Base-by-base conservation (phyloP, 306 rosid species). In the Cicer judaicum region DNA sequence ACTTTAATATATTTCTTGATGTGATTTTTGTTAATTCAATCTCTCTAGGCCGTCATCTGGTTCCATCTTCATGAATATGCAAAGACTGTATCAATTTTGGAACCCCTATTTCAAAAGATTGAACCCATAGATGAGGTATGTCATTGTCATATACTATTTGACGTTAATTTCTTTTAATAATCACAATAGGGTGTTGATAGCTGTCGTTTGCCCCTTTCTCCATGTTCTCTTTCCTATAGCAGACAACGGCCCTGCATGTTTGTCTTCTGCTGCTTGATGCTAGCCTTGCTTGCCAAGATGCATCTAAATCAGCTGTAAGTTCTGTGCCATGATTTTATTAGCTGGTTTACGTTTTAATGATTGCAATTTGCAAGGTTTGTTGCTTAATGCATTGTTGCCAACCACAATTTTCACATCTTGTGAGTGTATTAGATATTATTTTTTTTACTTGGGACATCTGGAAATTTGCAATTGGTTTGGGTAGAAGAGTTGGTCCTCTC, bases 201-300 rank as follows among this genome's bases (percentile, higher is more conserved):
- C 76, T 76, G 70, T 74, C 15, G 74, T 71, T 75, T 64, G 7
- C 12, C 39, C 49, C 59, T 59, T 16, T n/a, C 41, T 66, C 66
- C 44, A 74, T 70, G 82, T 78, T 60, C 38, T 70, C 60, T 78
- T 70, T 65, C 49, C 54, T 56, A 67, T 38, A 76, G 85, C 96
- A 95, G 97, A 87, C 92, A 73, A 92, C 96, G 55, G 99, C 98
- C 75, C 92, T 92, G 68, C 93, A 85, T 77, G 70, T 92, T 48
- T 95, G 98, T 78, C 96, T 95, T 71, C 83, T 95, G 86, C 83
- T 95, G 83, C 96, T 95, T 85, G 99, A 95, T 84, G 97, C 90
- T 84, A 93, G 90, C 81, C 88, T 95, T 68, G 96, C 97, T 68
- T 86, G 96, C 84, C 87, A 84, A 80, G 96, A 90, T 89, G 98